A percentile compares a stretch with the other conserved stretches of the same genome.
Conservation (phyloP, 805 yeast species). For the Saturnispora serradocipensis region DNA sequence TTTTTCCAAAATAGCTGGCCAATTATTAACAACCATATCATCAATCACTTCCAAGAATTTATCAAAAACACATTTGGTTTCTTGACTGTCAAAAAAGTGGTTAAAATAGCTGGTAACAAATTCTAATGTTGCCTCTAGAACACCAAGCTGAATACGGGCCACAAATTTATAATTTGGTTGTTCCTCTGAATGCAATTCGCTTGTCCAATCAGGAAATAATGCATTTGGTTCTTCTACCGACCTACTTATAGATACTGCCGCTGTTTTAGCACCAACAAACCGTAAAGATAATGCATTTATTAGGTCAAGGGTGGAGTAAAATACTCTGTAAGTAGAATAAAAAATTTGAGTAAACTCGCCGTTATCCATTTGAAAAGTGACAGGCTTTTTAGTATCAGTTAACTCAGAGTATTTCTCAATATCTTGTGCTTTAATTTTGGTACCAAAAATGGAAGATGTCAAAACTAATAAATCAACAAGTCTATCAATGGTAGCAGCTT, state of each 20-base stretch:
- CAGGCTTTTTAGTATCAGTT: conserved; percentile 13
- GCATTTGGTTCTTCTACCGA: background rate
- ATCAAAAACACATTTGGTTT: conserved; percentile 49
- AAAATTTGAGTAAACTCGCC: conserved; percentile 57
- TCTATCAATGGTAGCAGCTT: conserved; percentile 65
- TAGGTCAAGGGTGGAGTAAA: conserved; percentile 47
- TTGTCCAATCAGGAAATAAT: conserved; percentile 49
- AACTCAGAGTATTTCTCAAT: conserved; percentile 30
- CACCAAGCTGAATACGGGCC: conserved; percentile 72
- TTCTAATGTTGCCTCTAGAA: conserved; percentile 64
- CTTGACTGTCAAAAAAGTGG: conserved; percentile 63
- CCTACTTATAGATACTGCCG: conserved; percentile 42
- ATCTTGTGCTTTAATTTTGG: conserved; percentile 34
- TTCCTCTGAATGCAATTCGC: conserved; percentile 26
- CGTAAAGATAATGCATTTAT: conserved; percentile 45
- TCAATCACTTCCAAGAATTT: conserved; percentile 61
- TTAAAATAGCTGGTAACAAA: conserved; percentile 65
- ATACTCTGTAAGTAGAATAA: conserved; percentile 60
- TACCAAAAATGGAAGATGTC: conserved; percentile 52
- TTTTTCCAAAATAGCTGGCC: conserved; percentile 33
- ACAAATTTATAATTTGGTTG: conserved; percentile 57
- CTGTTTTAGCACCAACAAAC: conserved; percentile 53
- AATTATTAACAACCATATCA: conserved; percentile 46
- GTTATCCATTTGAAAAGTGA: conserved; percentile 47
- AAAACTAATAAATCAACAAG: conserved; percentile 71